Evolutionary conservation across 2,329 filamentous ascomycete species (phyloP).

Genomic region (Aaosphaeria pasadenensis): DNA sequence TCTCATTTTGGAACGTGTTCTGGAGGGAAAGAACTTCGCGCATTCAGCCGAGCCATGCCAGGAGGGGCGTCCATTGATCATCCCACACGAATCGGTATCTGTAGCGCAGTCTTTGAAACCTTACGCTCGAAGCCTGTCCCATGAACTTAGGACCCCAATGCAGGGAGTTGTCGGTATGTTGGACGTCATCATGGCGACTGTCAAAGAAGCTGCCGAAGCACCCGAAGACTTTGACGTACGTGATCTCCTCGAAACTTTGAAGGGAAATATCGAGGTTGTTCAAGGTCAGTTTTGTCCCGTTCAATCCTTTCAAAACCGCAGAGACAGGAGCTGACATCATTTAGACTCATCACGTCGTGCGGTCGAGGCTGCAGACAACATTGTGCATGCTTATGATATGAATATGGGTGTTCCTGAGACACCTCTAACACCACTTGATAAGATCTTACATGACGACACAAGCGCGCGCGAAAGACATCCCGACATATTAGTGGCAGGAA

Average conservation of each 20-base stretch:
- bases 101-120: slow-evolving; percentile 65
- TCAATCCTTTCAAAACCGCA: not conserved
- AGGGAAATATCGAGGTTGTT: slow-evolving; percentile 67
- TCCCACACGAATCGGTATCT: slow-evolving; percentile 56
- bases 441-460: slow-evolving; percentile 22
- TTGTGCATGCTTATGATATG: slow-evolving; percentile 72
- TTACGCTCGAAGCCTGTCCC: slow-evolving; percentile 69
- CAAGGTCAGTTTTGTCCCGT: slow-evolving; percentile 50
- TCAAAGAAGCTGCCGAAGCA: slow-evolving; percentile 62
- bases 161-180: slow-evolving; percentile 74
- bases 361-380: slow-evolving; percentile 71
- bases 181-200: slow-evolving; percentile 72
- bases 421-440: slow-evolving; percentile 45
- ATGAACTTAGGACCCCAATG: slow-evolving; percentile 71
- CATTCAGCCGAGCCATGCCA: slow-evolving; percentile 19
- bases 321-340: not conserved
- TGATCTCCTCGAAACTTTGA: slow-evolving; percentile 59
- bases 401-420: slow-evolving; percentile 72
- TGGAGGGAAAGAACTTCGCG: slow-evolving; percentile 51
- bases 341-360: slow-evolving; percentile 67
- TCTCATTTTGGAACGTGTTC: slow-evolving; percentile 57
- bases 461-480: slow-evolving; percentile 38
- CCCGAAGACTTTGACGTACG: slow-evolving; percentile 51
- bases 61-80: slow-evolving; percentile 39
- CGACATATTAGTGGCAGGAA: slow-evolving; percentile 43